Conservation (phyloP, 208 protist species). For the Balamuthia mandrillaris region DNA sequence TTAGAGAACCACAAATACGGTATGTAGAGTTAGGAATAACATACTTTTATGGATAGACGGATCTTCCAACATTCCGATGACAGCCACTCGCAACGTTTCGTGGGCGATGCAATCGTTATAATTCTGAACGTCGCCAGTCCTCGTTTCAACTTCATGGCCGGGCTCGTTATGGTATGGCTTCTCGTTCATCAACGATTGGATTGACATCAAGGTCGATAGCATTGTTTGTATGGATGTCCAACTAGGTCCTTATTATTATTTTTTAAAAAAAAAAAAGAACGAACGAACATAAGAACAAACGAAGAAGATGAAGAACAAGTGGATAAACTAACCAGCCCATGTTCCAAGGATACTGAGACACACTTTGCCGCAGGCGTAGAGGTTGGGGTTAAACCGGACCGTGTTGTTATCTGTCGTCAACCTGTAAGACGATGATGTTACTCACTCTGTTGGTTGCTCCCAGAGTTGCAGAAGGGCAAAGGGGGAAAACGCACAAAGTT, state of each 20-base stretch:
- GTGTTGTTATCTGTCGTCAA: conserved; percentile 70
- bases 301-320: neutral
- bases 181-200: conserved; percentile 80
- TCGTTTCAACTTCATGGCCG: neutral
- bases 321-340: conserved; percentile 64
- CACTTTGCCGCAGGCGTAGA: conserved; percentile 75
- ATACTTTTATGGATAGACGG: neutral
- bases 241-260: neutral
- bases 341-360: conserved; percentile 80
- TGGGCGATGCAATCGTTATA: conserved; percentile 18
- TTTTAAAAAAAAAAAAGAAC: neutral
- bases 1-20: too few species aligned
- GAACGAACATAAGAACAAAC: conserved; percentile 34
- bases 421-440: too few species aligned
- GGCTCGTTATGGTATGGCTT: conserved; percentile 82
- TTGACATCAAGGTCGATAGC: conserved; percentile 68
- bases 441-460: too few species aligned
- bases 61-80: neutral
- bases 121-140: neutral
- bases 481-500: too few species aligned
- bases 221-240: neutral
- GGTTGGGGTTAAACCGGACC: conserved; percentile 82
- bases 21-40: too few species aligned
- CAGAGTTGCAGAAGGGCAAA: too few species aligned
- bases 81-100: neutral